Base-by-base conservation (phyloP, 306 rosid species). In the Cucurbita pepo region DNA sequence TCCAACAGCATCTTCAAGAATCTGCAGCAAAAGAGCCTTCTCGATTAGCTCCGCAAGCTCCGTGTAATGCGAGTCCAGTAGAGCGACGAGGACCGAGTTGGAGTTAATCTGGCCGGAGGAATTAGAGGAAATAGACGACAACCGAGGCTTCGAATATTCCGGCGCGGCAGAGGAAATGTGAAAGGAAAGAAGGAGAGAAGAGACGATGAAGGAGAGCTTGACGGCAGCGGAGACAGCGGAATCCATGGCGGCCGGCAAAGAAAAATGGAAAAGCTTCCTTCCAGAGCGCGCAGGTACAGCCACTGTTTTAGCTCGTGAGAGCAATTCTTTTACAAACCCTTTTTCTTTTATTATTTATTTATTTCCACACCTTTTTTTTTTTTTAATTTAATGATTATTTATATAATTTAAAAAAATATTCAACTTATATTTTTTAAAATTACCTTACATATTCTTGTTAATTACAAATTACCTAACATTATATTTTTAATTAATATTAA, bases 61-160 rank as follows among this genome's bases (percentile, higher is more conserved):
- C 0, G 94, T 88, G 76, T 90, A 90, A 82, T 90, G 93, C 56
- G 96, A 90, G 84, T 90, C 96, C 11, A 90, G 71, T 2, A 90
- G 84, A 8, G 96, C 94, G 0, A 90, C 96, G 7, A 90, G 81
- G 59, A 90, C 85, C 9, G 91, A 87, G 84, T 86, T 91, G 45
- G 97, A 89, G 92, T 81, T 86, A 37, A 85, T 88, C 61, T 82
- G 93, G 43, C 60, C 78, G 5, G 89, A 79, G 48, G 79, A 25
- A 52, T 47, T 45, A 7, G 73, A 30, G 22, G 73, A 48, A 69
- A 57, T 6, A 69, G 57, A 48, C 54, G 75, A 67, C 61, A 55
- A 21, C 60, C 77, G 82, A 77, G 72, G 15, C 25, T 69, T 67
- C 0, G 75, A 58, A 52, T 25, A 48, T 34, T 75, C 81, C 40